These are phyloP conservation scores for Myochromella boudieri DNA, from an alignment of 768 basidiomycete genomes.

Conservation along the genomic window DNA sequence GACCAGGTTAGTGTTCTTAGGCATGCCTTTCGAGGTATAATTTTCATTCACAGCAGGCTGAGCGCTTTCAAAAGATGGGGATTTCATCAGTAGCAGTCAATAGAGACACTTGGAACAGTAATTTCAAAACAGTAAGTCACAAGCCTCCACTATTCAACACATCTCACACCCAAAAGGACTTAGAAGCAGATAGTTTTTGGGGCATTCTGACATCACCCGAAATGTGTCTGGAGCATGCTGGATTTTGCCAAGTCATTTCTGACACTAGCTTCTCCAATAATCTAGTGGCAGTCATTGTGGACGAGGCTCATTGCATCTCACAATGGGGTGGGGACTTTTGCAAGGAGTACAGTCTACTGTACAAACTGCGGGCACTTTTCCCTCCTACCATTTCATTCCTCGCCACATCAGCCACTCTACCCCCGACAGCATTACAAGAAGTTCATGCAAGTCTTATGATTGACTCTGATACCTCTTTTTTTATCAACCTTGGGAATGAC, in stretches of 20 bases:
- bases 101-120: constrained; percentile 29
- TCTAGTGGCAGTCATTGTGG: constrained; percentile 23
- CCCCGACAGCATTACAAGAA: constrained; percentile 20
- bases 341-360: constrained; percentile 23
- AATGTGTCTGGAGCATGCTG: constrained; percentile 34
- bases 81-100: constrained; percentile 33
- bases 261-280: constrained; percentile 17
- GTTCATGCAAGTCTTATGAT: constrained; percentile 25
- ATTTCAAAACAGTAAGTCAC: constrained; percentile 27
- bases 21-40: background rate
- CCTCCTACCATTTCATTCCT: constrained; percentile 21
- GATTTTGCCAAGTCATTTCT: constrained; percentile 25
- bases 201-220: constrained; percentile 38
- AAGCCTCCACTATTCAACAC: background rate
- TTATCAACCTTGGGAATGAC: constrained; percentile 37
- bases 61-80: constrained; percentile 26
- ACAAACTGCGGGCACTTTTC: constrained; percentile 24
- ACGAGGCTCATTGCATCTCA: constrained; percentile 37
- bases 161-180: constrained; percentile 19
- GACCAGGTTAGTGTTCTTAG: constrained; percentile 30
- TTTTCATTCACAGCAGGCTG: constrained; percentile 13
- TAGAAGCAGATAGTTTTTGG: constrained; percentile 19
- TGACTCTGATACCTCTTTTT: constrained; percentile 26
- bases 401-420: constrained; percentile 21
- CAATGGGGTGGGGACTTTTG: constrained; percentile 37